Evolutionary conservation across 768 basidiomycete species (phyloP).

Genomic region (Daedaleopsis nitida): DNA sequence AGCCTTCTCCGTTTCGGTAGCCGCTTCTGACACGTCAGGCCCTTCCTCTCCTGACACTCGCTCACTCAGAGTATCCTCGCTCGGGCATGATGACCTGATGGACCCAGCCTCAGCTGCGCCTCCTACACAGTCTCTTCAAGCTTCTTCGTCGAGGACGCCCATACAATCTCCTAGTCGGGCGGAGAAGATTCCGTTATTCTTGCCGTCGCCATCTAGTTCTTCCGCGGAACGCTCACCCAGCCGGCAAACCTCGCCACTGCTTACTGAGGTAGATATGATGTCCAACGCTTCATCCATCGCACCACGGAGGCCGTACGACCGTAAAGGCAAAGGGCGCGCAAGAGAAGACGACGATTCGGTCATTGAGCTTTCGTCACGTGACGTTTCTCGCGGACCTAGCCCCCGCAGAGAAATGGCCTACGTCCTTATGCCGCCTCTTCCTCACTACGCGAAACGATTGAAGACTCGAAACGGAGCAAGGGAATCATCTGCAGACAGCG

Average conservation of each 20-base stretch:
- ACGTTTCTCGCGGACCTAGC: neutral
- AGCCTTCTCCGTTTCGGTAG: neutral
- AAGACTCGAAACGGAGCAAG: neutral
- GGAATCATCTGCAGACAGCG: neutral
- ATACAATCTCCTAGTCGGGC: neutral
- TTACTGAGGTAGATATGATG: neutral
- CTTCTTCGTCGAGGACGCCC: neutral
- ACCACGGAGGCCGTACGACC: neutral
- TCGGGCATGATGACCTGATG: neutral
- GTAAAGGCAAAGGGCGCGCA: conserved; percentile 14
- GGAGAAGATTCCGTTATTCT: conserved; percentile 20
- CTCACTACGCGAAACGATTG: conserved; percentile 4
- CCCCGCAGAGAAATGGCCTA: conserved; percentile 3
- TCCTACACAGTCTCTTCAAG: neutral
- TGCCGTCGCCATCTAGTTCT: conserved; percentile 24
- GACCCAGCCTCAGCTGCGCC: neutral
- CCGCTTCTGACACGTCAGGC: conserved; percentile 2
- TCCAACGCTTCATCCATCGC: neutral
- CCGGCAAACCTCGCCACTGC: neutral
- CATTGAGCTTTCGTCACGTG: neutral
- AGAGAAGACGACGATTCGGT: neutral
- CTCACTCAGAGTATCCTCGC: conserved; percentile 6
- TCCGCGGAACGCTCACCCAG: neutral
- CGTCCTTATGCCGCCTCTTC: conserved; percentile 23
- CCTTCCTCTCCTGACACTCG: conserved; percentile 1